Conservation (phyloP, 495 filamentous ascomycete species). For the Penicillium maclennaniae region DNA sequence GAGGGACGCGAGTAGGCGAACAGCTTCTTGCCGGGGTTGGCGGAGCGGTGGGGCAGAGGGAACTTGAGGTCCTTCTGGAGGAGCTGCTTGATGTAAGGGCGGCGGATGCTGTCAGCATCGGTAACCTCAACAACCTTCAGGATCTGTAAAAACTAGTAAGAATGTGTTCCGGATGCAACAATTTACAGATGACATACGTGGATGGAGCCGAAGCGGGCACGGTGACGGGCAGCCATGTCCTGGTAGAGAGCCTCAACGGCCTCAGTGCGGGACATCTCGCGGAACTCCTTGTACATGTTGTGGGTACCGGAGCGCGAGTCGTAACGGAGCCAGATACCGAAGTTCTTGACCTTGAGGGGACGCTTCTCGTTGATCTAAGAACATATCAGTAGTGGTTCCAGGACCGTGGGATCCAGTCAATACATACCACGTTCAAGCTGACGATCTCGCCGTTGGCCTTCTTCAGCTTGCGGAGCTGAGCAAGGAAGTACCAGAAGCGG, state of each 20-base stretch:
- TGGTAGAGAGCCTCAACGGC: constrained; percentile 97
- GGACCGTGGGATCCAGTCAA: not conserved
- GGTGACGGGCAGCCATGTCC: constrained; percentile 98
- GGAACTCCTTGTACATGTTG: constrained; percentile 99
- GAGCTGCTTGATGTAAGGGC: constrained; percentile 98
- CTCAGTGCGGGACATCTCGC: constrained; percentile 91
- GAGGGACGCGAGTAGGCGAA: constrained; percentile 87
- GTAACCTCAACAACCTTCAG: constrained; percentile 96
- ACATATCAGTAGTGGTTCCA: constrained; percentile 17
- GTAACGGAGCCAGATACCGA: constrained; percentile 99
- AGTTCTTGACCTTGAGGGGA: constrained; percentile 99
- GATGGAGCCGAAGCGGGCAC: constrained; percentile 94
- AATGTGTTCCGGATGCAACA: constrained; percentile 21
- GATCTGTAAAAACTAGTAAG: constrained; percentile 58
- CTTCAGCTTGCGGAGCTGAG: constrained; percentile 98
- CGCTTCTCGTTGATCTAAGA: constrained; percentile 93
- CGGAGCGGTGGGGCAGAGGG: constrained; percentile 94
- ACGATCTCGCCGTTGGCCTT: constrained; percentile 99
- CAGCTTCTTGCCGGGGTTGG: constrained; percentile 80
- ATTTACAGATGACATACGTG: constrained; percentile 65
- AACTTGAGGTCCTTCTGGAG: constrained; percentile 91
- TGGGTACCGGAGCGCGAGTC: constrained; percentile 99
- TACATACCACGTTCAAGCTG: constrained; percentile 85
- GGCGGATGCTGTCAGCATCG: constrained; percentile 87
- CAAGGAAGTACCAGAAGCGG: constrained; percentile 99